Evolutionary conservation across 768 basidiomycete species (phyloP), one percentile per base, ranked within the genome.

Genomic region (Crepidotus variabilis): DNA sequence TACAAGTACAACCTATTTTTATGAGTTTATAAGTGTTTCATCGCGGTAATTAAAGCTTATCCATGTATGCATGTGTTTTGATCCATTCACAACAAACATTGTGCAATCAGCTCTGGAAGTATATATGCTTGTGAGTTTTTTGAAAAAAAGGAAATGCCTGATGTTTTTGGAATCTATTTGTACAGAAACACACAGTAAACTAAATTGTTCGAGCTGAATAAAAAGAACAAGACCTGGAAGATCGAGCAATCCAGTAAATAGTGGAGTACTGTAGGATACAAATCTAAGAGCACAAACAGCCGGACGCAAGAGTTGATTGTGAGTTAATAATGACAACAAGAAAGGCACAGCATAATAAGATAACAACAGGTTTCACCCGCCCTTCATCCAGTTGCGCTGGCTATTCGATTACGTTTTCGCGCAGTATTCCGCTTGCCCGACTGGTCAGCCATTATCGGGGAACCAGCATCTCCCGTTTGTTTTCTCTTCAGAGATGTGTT

Each of bases 401-500:
- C 71, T 60, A 77, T 81, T 68, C 83, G 79, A 63, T 76, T 75
- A 62, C 75, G 75, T 74, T 84, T 86, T 56, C 87, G 80, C 34
- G 77, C 64, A 36, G 61, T 48, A 47, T 4, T 28, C 28, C 82
- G 76, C 72, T 85, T 88, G 60, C 74, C 61, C 35, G 77, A 69
- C 36, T 76, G 72, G 52, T 72, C 74, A 57, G 73, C 69, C 51
- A 77, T 75, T 34, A 80, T 79, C 46, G 86, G 83, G 22, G 86
- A 84, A 18, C 78, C 68, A 13, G 72, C 66, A 34, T 75, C 75
- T 18, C 71, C 67, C 33, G 67, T 69, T 55, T 75, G 74, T 57
- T 85, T 86, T 63, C 85, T 76, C 69, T 86, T 87, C 65, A 84
- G 70, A 23, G 80, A 71, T 49, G 81, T 71, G 63, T 75, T 70